These are phyloP conservation scores for Tulasnella sp. DNA, from an alignment of 768 basidiomycete genomes.

Conservation along the genomic window DNA sequence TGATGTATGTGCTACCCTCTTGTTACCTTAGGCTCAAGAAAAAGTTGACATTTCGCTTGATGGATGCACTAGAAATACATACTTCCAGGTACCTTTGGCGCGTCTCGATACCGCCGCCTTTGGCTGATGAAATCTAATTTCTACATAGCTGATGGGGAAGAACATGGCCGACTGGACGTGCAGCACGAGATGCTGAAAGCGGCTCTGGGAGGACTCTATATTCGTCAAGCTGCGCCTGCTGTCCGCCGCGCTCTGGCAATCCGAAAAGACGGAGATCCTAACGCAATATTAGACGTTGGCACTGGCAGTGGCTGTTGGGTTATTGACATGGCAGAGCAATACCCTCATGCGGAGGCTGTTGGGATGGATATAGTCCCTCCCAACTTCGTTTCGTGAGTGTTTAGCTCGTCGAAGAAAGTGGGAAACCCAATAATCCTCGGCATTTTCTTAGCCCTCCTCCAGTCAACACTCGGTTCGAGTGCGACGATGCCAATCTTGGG, in stretches of 20 bases:
- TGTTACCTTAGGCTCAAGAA: background rate
- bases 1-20: background rate
- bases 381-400: conserved; percentile 22
- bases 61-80: background rate
- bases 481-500: conserved; percentile 22
- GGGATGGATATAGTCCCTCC: conserved; percentile 21
- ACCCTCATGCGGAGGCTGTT: conserved; percentile 18
- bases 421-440: background rate
- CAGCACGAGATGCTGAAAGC: conserved; percentile 18
- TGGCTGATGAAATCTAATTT: no score
- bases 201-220: conserved; percentile 10
- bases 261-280: background rate
- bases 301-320: conserved; percentile 25
- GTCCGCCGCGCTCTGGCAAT: conserved; percentile 13
- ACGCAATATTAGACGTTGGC: conserved; percentile 18
- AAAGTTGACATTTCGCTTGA: background rate
- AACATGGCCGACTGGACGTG: conserved; percentile 14
- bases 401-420: background rate
- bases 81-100: background rate
- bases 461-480: conserved; percentile 18
- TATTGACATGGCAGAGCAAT: conserved; percentile 16
- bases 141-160: conserved; percentile 2
- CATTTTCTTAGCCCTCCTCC: conserved; percentile 2
- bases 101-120: background rate
- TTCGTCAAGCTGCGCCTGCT: background rate